Evolutionary conservation across 2,329 filamentous ascomycete species (phyloP).

Genomic region (Emmonsia crescens): DNA sequence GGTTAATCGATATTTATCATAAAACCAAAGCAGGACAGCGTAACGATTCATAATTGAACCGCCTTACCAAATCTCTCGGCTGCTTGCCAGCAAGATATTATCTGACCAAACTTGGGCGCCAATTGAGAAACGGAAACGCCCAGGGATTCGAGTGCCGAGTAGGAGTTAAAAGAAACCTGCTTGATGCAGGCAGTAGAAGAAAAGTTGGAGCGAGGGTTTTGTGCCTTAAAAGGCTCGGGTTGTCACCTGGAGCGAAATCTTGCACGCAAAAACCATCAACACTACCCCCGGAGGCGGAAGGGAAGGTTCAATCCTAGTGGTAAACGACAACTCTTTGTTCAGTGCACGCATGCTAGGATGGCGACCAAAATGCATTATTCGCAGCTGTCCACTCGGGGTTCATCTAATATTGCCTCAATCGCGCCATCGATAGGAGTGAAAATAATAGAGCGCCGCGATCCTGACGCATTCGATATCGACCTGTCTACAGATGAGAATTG

Average conservation of each 20-base stretch:
- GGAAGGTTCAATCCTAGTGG: neutral
- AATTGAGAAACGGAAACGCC: neutral
- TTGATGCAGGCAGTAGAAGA: neutral
- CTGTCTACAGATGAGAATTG: slow-evolving; percentile 10
- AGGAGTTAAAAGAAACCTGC: neutral
- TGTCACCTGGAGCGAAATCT: neutral
- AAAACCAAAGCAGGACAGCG: neutral
- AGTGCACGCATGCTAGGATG: neutral
- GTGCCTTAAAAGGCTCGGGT: too few relatives aligned
- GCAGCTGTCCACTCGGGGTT: neutral
- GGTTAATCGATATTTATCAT: neutral
- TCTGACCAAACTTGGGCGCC: neutral
- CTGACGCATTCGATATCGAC: slow-evolving; percentile 8
- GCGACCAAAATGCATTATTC: slow-evolving; percentile 1
- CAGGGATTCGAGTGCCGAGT: neutral
- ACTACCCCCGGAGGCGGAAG: neutral
- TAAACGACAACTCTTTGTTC: neutral
- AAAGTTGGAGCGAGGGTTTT: neutral
- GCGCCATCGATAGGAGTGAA: neutral
- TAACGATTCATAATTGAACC: neutral
- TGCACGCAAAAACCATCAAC: neutral
- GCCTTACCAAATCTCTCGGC: neutral
- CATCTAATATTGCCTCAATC: neutral
- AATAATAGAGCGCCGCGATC: neutral
- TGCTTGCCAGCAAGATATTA: neutral